Base-by-base conservation (phyloP, 129 eudicot genomes). In the Logfia minima region DNA sequence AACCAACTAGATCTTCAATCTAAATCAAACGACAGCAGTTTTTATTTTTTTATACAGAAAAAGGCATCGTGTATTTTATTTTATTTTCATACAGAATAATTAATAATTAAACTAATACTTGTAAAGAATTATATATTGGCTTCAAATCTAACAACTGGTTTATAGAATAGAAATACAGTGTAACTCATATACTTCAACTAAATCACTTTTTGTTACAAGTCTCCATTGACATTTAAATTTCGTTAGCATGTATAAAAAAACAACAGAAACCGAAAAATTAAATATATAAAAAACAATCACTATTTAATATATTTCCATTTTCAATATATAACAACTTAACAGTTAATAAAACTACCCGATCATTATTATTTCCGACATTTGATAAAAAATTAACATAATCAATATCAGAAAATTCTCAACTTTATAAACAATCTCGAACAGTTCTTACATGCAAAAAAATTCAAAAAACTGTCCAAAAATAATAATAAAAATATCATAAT, bases 1-100 rank as follows among this genome's bases (percentile, higher is more conserved):
- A 59, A 19, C 67, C 77, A 72, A 72, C 52, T 32, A 72, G 32
- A 72, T 72, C 24, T 59, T 72, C 67, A 29, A 72, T 53, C 66
- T 55, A 72, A 35, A 72, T 8, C 65, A 26, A 71, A 32, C 14
- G 6, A 67, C 8, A 26, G 16, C 18, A 11, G 13, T 8, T 39
- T 23, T 24, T 26, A 53, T 16, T 66, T 1, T 16, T 11, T 39
- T 6, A 39, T 6, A 6, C 1, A 8, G 10, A 37, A 37, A 37
- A 37, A 2, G 45, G 45, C 45, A 39, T 53, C 22, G 8, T 13
- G 2, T 26, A 56, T 56, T 29, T 18, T 11, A 29, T 19, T 72
- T 51, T 28, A 3, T 63, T 28, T 22, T 10, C 22, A 32, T 31
- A 34, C 1, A 31, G 29, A 8, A 11, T 64, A 8, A 39, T 35